A percentile compares a stretch with the other conserved stretches of the same genome.
These are phyloP conservation scores for Heracleum sosnowskyi DNA, from an alignment of 129 eudicot genomes.

Conservation along the genomic window DNA sequence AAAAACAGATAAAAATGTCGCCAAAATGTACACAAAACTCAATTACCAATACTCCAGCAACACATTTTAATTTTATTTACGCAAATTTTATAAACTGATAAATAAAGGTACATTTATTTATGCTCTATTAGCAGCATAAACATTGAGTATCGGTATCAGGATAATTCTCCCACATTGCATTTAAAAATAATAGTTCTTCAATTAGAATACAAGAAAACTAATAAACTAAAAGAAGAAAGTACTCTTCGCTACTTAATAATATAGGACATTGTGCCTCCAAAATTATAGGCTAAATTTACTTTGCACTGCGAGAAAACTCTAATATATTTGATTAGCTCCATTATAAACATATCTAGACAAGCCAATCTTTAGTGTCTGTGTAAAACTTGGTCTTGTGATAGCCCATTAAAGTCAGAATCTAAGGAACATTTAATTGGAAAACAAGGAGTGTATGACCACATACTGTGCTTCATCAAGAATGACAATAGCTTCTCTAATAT, in stretches of 20 bases:
- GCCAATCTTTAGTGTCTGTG: neutral
- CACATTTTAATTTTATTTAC: neutral
- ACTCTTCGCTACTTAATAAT: neutral
- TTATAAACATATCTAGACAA: neutral
- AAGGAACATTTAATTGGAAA: neutral
- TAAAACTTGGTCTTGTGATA: neutral
- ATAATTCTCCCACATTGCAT: neutral
- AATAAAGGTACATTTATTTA: neutral
- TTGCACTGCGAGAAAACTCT: neutral
- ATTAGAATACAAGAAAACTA: neutral
- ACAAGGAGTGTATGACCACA: slow-evolving; percentile 19
- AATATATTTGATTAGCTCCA: neutral
- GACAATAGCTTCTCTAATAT: slow-evolving; percentile 61
- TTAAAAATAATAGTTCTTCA: neutral
- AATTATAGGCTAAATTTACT: neutral
- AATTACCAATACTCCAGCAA: neutral
- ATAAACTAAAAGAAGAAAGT: neutral
- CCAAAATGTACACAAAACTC: neutral
- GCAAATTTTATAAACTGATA: neutral
- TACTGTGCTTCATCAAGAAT: slow-evolving; percentile 99
- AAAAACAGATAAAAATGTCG: neutral
- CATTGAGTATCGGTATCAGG: neutral
- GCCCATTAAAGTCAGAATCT: neutral
- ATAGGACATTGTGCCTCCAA: neutral
- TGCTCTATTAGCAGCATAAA: neutral